Evolutionary conservation across 257 asterid genomes (phyloP).

Genomic region (Solanum raphanifolium): DNA sequence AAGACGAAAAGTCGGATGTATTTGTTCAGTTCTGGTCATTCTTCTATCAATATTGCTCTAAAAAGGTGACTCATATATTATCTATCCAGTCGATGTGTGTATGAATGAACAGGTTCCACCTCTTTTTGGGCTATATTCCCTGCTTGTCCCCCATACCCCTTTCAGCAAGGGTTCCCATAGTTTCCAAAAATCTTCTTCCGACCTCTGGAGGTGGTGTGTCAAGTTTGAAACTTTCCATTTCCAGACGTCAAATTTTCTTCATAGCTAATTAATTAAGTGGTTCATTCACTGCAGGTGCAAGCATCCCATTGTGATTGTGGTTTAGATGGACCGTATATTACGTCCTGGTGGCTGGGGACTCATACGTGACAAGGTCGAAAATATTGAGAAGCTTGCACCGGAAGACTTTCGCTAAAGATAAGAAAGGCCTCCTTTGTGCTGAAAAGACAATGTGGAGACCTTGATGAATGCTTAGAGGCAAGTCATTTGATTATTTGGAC

Average conservation of each 20-base stretch:
- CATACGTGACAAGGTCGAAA: constrained; percentile 64
- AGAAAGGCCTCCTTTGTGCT: constrained; percentile 76
- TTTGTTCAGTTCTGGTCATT: background rate
- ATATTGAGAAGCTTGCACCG: constrained; percentile 69
- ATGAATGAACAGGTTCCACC: no score
- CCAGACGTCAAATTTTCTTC: background rate
- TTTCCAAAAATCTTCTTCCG: no score
- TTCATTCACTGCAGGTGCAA: constrained; percentile 49
- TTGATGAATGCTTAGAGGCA: constrained; percentile 4
- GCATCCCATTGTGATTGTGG: constrained; percentile 59
- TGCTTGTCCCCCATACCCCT: no score
- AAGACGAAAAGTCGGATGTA: background rate
- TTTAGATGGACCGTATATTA: constrained; percentile 78
- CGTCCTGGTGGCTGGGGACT: constrained; percentile 89
- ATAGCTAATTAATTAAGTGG: background rate
- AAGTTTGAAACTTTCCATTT: background rate
- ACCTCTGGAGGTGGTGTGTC: no score
- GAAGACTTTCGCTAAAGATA: constrained; percentile 70
- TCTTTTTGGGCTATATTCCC: no score
- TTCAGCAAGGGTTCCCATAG: no score
- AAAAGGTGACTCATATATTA: no score
- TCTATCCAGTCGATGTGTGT: no score
- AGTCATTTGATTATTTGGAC: background rate
- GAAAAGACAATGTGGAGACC: constrained; percentile 86
- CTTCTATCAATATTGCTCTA: no score